Conservation (phyloP, 2,329 filamentous ascomycete species). For the Alternaria sp. region DNA sequence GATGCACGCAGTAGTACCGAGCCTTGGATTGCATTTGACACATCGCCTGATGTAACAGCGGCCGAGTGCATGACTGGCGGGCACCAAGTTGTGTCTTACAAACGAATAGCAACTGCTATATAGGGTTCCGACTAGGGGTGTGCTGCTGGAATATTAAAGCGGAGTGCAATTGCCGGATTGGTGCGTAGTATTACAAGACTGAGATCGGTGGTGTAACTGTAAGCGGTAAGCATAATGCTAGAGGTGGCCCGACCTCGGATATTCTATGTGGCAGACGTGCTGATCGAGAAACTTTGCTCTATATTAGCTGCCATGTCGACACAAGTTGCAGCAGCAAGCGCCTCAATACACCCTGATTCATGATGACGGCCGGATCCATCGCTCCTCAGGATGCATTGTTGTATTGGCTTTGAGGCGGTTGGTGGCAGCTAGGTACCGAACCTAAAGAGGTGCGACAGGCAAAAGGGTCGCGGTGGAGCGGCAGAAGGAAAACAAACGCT, state of each 20-base stretch:
- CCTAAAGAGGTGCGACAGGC: slow-evolving; percentile 23
- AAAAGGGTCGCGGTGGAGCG: slow-evolving; percentile 19
- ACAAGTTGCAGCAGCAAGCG: slow-evolving; percentile 25
- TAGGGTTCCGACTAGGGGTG: slow-evolving; percentile 22
- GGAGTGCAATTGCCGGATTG: slow-evolving; percentile 22
- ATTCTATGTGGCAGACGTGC: slow-evolving; percentile 8
- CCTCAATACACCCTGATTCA: slow-evolving; percentile 20
- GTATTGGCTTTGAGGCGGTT: slow-evolving; percentile 6
- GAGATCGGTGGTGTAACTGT: slow-evolving; percentile 32
- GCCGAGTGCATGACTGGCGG: slow-evolving; percentile 20
- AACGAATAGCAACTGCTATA: slow-evolving; percentile 15
- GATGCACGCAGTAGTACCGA: slow-evolving; percentile 16
- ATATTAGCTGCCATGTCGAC: slow-evolving; percentile 31
- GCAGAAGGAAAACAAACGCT: slow-evolving; percentile 23
- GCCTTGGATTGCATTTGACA: slow-evolving; percentile 20
- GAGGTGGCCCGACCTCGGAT: slow-evolving; percentile 32
- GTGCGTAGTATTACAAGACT: slow-evolving; percentile 27
- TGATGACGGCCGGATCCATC: slow-evolving; percentile 13
- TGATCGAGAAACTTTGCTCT: slow-evolving; percentile 27
- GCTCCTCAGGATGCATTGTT: slow-evolving; percentile 7
- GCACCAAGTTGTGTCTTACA: slow-evolving; percentile 21
- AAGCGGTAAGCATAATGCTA: slow-evolving; percentile 32
- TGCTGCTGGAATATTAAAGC: slow-evolving; percentile 23
- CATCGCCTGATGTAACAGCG: slow-evolving; percentile 22
- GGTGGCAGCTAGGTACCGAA: slow-evolving; percentile 15